phyloP scores from a whole-genome alignment of 306 rosid species.

The Inga oerstediana region DNA sequence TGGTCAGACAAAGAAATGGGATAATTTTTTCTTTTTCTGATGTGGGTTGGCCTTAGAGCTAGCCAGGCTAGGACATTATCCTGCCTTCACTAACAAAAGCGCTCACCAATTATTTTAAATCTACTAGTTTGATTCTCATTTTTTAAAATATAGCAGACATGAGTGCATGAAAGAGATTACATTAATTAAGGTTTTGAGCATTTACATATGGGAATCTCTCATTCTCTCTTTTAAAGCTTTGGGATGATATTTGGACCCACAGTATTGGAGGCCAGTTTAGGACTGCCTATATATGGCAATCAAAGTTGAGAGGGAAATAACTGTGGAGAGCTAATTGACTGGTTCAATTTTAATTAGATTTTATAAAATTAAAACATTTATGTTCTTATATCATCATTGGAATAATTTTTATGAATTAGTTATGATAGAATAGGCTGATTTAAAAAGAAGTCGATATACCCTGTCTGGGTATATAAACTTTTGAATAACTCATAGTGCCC shows the following conservation, averaged over 20 bases:
- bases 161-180: background rate
- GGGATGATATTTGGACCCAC: background rate
- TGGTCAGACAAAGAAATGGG: slow-evolving; percentile 11
- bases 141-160: background rate
- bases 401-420: background rate
- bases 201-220: slow-evolving; percentile 5
- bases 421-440: background rate
- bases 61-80: slow-evolving; percentile 1
- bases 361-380: background rate
- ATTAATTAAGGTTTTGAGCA: background rate
- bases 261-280: background rate
- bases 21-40: background rate
- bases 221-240: background rate
- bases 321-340: background rate
- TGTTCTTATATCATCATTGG: background rate
- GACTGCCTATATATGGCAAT: background rate
- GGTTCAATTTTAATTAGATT: background rate
- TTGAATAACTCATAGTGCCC: background rate
- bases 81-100: slow-evolving; percentile 29
- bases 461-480: background rate
- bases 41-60: background rate
- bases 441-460: background rate
- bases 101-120: background rate
- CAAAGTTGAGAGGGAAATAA: background rate
- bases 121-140: background rate